Conservation (phyloP, 495 filamentous ascomycete species). For the Saxispiralis lemnorum region DNA sequence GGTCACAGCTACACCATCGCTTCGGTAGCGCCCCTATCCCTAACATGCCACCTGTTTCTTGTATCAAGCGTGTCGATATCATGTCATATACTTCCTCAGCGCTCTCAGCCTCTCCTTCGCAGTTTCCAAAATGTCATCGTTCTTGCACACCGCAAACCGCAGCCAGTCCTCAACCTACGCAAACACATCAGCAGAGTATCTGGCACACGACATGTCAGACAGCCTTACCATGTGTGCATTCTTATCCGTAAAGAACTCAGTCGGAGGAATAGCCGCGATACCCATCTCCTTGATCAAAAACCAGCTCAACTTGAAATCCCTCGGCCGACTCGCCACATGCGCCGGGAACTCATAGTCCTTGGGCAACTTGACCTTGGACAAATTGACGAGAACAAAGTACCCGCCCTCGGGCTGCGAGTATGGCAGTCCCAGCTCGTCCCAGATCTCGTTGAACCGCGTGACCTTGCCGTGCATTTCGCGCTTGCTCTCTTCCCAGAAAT, state of each 20-base stretch:
- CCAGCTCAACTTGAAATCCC: conserved; percentile 90
- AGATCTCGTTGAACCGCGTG: conserved; percentile 66
- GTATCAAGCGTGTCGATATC: too few species aligned
- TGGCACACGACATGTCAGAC: neutral
- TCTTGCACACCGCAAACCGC: conserved; percentile 91
- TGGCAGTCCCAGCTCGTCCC: conserved; percentile 74
- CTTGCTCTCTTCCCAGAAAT: conserved; percentile 79
- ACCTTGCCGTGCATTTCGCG: conserved; percentile 83
- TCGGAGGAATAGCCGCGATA: conserved; percentile 88
- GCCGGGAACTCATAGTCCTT: conserved; percentile 69
- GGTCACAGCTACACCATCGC: too few species aligned
- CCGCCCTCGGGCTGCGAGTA: conserved; percentile 90
- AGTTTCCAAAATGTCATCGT: conserved; percentile 71
- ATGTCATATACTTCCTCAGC: conserved; percentile 58
- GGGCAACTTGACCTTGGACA: conserved; percentile 67
- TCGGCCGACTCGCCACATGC: conserved; percentile 64
- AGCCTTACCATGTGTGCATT: conserved; percentile 51
- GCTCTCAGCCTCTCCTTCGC: conserved; percentile 79
- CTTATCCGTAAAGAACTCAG: conserved; percentile 78
- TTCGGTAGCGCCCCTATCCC: too few species aligned
- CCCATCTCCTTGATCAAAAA: conserved; percentile 92
- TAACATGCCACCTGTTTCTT: too few species aligned
- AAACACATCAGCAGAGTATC: neutral
- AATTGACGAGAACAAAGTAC: conserved; percentile 90
- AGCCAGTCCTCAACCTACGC: conserved; percentile 58